Percentiles rank a stretch among this genome's conserved stretches.
Evolutionary conservation across 2,329 filamentous ascomycete genomes (phyloP).

Genomic region (Chrysoporthe cubensis): DNA sequence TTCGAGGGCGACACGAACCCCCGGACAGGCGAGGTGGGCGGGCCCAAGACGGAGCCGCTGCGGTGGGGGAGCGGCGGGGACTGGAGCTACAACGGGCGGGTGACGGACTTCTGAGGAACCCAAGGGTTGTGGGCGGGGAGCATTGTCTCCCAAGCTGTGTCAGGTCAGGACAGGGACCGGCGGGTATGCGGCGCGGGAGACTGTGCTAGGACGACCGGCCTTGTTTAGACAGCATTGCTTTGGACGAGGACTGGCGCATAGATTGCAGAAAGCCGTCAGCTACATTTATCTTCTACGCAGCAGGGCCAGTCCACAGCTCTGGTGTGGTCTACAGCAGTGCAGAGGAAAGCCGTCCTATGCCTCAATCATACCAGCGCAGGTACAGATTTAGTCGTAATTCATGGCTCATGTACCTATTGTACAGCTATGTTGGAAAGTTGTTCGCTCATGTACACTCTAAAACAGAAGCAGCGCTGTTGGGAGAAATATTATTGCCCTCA

Average conservation of each 20-base stretch:
- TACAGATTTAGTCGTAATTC: slow-evolving; percentile 2
- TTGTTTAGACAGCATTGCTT: too few species aligned
- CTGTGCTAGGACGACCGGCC: too few species aligned
- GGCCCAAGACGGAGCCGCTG: slow-evolving; percentile 95
- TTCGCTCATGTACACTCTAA: slow-evolving; percentile 16
- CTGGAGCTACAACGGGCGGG: slow-evolving; percentile 94
- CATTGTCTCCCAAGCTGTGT: too few species aligned
- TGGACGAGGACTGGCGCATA: too few species aligned
- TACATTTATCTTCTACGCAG: too few species aligned
- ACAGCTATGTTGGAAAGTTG: not conserved
- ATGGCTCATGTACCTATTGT: slow-evolving; percentile 10
- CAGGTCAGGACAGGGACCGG: too few species aligned
- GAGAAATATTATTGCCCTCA: not conserved
- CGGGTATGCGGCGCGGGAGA: too few species aligned
- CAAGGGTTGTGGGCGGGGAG: too few species aligned
- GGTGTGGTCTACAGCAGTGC: too few species aligned
- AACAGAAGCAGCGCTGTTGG: not conserved
- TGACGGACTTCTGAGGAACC: slow-evolving; percentile 74
- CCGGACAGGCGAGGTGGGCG: slow-evolving; percentile 91
- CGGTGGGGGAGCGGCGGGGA: slow-evolving; percentile 77
- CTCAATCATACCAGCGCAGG: not conserved
- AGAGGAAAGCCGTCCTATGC: not conserved
- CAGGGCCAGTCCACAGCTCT: too few species aligned
- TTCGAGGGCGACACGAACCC: slow-evolving; percentile 93
- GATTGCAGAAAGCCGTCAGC: too few species aligned